phyloP scores from a whole-genome alignment of 371 early-diverging fungal species.

The Apophysomyces trapeziformis region DNA sequence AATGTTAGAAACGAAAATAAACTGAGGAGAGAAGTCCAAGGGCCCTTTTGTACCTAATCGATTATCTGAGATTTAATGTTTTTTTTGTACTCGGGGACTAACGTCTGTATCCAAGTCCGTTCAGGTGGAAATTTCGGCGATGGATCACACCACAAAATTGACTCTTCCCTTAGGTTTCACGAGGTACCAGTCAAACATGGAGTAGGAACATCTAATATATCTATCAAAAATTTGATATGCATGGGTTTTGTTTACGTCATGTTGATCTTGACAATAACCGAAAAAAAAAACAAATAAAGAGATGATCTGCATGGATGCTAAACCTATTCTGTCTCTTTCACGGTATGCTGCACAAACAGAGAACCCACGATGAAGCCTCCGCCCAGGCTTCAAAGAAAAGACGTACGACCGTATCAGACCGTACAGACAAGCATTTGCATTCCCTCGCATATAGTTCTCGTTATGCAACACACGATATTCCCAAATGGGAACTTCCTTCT shows the following conservation, averaged over 20 bases:
- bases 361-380: background rate
- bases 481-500: constrained; percentile 51
- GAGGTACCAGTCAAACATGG: background rate
- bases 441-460: constrained; percentile 57
- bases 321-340: background rate
- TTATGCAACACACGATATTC: constrained; percentile 48
- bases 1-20: background rate
- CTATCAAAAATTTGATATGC: background rate
- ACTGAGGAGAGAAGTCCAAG: background rate
- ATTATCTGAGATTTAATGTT: constrained; percentile 2
- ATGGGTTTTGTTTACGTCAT: constrained; percentile 1
- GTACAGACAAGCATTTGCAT: constrained; percentile 20
- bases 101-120: constrained; percentile 5
- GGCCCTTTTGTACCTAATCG: constrained; percentile 9
- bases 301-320: no score
- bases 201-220: background rate
- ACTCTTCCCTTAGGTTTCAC: constrained; percentile 1
- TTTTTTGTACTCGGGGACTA: constrained; percentile 1
- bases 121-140: background rate
- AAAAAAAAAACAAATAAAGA: no score
- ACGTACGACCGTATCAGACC: background rate
- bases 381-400: background rate
- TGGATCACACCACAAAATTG: constrained; percentile 6
- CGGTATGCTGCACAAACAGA: background rate
- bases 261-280: background rate